Evolutionary conservation across 371 early-diverging fungal genomes (phyloP), one percentile per base, ranked within the genome.

Genomic region (Saksenaea oblongispora): DNA sequence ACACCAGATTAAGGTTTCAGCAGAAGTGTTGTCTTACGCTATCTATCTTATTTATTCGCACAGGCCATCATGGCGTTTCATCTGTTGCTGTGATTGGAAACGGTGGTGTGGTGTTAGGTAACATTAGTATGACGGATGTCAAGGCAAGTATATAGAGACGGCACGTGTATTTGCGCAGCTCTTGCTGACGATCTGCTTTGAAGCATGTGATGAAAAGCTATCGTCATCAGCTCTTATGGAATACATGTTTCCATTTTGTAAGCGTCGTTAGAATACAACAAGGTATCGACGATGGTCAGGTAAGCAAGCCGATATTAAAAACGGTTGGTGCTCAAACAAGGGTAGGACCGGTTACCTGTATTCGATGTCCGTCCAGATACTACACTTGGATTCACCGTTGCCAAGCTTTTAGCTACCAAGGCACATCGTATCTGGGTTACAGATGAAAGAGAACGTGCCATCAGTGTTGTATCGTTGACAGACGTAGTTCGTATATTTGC

Each of bases 381-480:
- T 0, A 84, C 88, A 0, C 78, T 94, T 57, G 82, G 87, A 5
- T 85, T 86, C 17, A 83, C 91, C 0, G 76, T 93, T 28, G 87
- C 87, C 26, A 93, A 93, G 72, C 70, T 93, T 57, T 76, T 88
- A 26, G 94, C 95, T 13, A 93, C 94, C 2, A 83, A 83, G 31
- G 84, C 93, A 0, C 95, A 94, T 63, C 89, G 95, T 51, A 82
- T 95, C 13, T 95, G 94, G 94, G 88, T 93, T 9, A 84, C 88
- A 5, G 82, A 85, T 62, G 85, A 85, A 31, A 55, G 66, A 41
- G 79, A 79, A 24, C 63, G 73, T 39, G 78, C 82, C 18, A 73
- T 74, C 41, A 91, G 93, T 7, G 87, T 93, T 14, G 85, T 93
- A 9, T 89, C 89, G 14, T 71, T 93, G 15, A 93, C 92, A 15